A percentile compares a stretch with the other conserved stretches of the same genome.
phyloP scores from a whole-genome alignment of 169 alveolate species.

The Ichthyophthirius multifiliis region DNA sequence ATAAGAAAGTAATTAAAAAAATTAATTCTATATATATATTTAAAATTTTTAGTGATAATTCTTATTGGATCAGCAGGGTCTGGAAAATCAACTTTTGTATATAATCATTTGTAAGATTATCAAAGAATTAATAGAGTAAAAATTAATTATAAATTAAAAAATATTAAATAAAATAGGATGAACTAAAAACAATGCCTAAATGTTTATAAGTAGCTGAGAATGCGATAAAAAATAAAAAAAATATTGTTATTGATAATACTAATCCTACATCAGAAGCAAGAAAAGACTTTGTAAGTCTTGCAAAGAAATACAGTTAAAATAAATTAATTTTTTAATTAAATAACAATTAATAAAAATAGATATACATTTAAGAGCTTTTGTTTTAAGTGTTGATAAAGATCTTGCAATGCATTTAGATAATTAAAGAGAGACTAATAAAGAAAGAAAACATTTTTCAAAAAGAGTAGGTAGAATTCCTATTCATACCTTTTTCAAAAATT shows the following conservation, averaged over 20 bases:
- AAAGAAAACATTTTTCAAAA: conserved; percentile 69
- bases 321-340: background rate
- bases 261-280: conserved; percentile 62
- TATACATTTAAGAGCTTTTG: conserved; percentile 54
- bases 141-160: background rate
- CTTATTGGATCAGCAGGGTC: conserved; percentile 75
- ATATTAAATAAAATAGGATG: conserved; percentile 50
- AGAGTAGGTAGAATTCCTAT: conserved; percentile 69
- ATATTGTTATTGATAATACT: conserved; percentile 76
- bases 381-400: conserved; percentile 60
- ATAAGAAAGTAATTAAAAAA: conserved; percentile 31
- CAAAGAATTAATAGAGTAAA: conserved; percentile 53
- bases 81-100: conserved; percentile 78
- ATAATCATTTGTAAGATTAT: conserved; percentile 48
- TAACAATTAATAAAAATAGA: background rate
- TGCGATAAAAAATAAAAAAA: conserved; percentile 56
- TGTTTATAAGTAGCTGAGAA: conserved; percentile 57
- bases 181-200: conserved; percentile 67
- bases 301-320: conserved; percentile 35
- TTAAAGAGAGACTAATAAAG: conserved; percentile 59
- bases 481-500: conserved; percentile 67
- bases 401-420: conserved; percentile 65
- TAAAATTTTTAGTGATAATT: conserved; percentile 45
- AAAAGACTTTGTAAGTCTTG: conserved; percentile 52
- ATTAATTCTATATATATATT: conserved; percentile 9